These are phyloP conservation scores for Bombardia bombarda DNA, from an alignment of 495 filamentous ascomycete genomes.

Conservation along the genomic window DNA sequence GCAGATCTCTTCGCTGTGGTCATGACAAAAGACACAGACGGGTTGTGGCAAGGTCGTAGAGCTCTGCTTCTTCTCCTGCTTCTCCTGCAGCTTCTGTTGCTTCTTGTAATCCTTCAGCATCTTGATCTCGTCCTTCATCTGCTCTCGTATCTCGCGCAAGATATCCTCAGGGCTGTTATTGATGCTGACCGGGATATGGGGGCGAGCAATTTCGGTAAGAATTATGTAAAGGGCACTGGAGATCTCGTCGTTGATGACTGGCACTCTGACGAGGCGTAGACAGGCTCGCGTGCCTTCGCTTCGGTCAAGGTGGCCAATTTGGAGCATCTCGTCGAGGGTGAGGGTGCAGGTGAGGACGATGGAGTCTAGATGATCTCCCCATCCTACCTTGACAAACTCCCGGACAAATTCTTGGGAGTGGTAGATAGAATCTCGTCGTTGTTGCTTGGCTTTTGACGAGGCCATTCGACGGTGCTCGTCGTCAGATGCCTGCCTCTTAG, in stretches of 20 bases:
- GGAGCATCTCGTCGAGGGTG: slow-evolving; percentile 9
- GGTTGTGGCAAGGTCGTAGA: not conserved
- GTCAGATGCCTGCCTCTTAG: no score
- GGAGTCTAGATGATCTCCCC: slow-evolving; percentile 1
- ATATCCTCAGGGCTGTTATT: not conserved
- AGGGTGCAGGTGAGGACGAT: slow-evolving; percentile 11
- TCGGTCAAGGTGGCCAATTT: slow-evolving; percentile 8
- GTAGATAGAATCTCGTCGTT: slow-evolving; percentile 1
- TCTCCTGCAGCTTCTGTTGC: not conserved
- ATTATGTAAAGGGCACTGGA: slow-evolving; percentile 9
- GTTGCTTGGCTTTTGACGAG: no score
- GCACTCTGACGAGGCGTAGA: slow-evolving; percentile 9
- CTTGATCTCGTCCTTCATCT: not conserved
- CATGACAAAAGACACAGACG: not conserved
- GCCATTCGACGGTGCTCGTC: no score
- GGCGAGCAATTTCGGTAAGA: not conserved
- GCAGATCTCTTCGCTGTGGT: no score
- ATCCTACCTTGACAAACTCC: slow-evolving; percentile 7
- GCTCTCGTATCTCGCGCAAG: not conserved
- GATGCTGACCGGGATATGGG: no score
- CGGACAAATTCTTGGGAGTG: slow-evolving; percentile 11
- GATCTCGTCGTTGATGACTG: slow-evolving; percentile 16
- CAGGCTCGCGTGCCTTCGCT: slow-evolving; percentile 7
- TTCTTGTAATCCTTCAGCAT: not conserved
- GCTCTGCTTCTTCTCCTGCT: not conserved